These are phyloP conservation scores for Cnidoscolus chayamansa DNA, from an alignment of 441 rosid species.

Conservation along the genomic window DNA sequence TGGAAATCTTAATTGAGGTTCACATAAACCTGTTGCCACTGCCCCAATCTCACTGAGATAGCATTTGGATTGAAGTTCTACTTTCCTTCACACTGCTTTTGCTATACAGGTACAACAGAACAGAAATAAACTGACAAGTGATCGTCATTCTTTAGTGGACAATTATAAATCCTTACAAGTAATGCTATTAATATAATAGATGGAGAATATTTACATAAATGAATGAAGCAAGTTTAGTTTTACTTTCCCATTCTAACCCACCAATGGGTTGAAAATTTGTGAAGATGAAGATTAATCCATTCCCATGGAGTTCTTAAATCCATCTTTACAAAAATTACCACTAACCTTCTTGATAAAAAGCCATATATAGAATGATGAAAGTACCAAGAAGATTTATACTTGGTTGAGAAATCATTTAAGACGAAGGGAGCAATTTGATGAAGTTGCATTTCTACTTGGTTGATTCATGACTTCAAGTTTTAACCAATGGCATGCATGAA, in stretches of 20 bases:
- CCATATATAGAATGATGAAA: neutral
- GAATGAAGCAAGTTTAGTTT: no score
- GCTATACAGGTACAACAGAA: neutral
- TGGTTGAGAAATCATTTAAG: neutral
- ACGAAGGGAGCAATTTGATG: neutral
- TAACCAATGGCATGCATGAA: neutral
- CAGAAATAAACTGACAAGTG: neutral
- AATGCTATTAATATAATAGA: no score
- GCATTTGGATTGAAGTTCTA: no score
- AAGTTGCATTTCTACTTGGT: neutral
- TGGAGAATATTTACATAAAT: no score
- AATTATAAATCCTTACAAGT: no score
- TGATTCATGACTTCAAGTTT: no score
- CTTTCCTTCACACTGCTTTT: neutral
- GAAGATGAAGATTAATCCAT: neutral
- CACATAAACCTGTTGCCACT: neutral
- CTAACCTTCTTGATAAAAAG: neutral
- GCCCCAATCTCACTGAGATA: no score
- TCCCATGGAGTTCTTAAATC: neutral
- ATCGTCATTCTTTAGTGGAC: neutral
- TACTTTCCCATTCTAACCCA: no score
- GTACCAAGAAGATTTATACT: neutral
- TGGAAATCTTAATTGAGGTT: neutral
- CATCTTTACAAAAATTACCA: neutral
- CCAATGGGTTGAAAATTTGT: neutral